Evolutionary conservation across 345 rosid species (phyloP), one percentile per base, ranked within the genome.

Genomic region (Salix udensis): DNA sequence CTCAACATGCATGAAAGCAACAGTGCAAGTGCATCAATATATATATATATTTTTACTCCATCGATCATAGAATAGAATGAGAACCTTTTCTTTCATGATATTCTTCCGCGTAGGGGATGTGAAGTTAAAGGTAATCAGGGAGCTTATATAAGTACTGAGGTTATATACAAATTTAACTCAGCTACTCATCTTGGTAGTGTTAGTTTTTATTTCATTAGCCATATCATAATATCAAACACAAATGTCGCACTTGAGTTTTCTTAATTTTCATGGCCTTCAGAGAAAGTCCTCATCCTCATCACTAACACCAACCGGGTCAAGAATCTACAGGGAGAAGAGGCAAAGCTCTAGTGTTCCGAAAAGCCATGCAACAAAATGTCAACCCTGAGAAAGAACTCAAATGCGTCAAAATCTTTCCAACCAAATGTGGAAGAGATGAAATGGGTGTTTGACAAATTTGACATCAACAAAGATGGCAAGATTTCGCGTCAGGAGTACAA

Each of bases 361-460:
- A 44, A 44, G 13, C 50, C 50, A 44, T 13, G 50, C 5, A 44
- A 44, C 16, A 13, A 44, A 44, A 44, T 11, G 48, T 3, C 2
- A 44, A 44, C 13, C 50, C 50, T 14, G 50, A 11, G 16, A 44
- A 77, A 72, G 23, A 68, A 34, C 9, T 65, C 80, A 37, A 79
- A 5, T 11, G 7, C 0, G 40, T 16, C 86, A 58, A 77, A 16
- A 21, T 52, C 70, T 26, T 77, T 50, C 52, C 80, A 72, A 40
- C 80, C 89, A 18, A 81, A 78, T 37, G 69, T 31, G 12, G 86
- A 89, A 26, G 92, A 87, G 72, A 83, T 85, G 85, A 86, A 81
- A 68, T 62, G 82, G 75, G 82, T 79, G 14, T 79, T 79, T 16
- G 64, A 73, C 34, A 74, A 79, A 52, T 74, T 74, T n/a, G 78